Conservation (phyloP, 2,329 filamentous ascomycete genomes). For the Metarhizium sp. region DNA sequence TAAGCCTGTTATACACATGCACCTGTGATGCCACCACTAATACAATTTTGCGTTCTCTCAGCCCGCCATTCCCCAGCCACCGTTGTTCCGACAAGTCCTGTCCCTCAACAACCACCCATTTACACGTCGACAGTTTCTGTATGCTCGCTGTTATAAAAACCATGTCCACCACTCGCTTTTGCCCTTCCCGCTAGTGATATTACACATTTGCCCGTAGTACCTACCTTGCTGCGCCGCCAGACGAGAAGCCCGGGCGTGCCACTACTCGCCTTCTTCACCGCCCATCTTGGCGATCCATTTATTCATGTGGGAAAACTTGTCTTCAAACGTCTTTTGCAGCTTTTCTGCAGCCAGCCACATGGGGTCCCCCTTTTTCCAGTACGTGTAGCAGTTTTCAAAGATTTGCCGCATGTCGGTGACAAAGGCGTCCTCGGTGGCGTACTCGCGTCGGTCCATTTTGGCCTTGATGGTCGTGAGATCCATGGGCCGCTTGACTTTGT, state of each 20-base stretch:
- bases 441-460: constrained; percentile 48
- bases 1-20: not conserved
- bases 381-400: constrained; percentile 55
- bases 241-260: not conserved
- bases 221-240: no score
- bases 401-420: constrained; percentile 50
- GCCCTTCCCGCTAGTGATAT: no score
- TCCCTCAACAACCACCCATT: not conserved
- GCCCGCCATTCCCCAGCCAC: not conserved
- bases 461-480: constrained; percentile 50
- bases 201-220: no score
- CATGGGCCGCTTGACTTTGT: constrained; percentile 53
- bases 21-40: not conserved
- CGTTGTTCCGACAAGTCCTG: not conserved
- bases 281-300: constrained; percentile 50
- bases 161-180: no score
- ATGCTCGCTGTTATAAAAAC: not conserved
- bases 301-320: constrained; percentile 49
- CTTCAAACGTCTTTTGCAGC: constrained; percentile 48
- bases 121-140: not conserved
- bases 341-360: constrained; percentile 48
- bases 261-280: constrained; percentile 22
- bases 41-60: not conserved
- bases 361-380: constrained; percentile 46
- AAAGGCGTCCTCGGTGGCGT: constrained; percentile 44